Evolutionary conservation across 75 land plant species (phyloP).

Genomic region (Picea sitchensis): DNA sequence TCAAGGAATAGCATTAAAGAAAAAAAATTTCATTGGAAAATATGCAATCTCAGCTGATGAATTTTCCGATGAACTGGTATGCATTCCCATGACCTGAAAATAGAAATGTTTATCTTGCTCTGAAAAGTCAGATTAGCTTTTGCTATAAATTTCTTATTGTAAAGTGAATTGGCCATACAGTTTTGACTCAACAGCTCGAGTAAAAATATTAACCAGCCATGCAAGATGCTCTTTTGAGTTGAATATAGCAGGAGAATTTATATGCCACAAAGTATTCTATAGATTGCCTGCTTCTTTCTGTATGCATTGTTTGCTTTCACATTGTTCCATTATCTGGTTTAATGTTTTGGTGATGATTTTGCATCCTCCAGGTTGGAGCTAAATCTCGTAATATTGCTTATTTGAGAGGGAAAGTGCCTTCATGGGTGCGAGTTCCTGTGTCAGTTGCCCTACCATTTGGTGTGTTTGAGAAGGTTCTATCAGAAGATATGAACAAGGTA

Average conservation of each 20-base stretch:
- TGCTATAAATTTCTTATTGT: no score
- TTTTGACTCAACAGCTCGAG: no score
- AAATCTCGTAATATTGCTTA: constrained; percentile 91
- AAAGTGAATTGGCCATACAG: no score
- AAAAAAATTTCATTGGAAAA: constrained; percentile 79
- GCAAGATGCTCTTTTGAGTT: no score
- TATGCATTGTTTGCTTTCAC: background rate
- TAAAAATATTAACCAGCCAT: no score
- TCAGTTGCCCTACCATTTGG: constrained; percentile 98
- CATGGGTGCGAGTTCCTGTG: constrained; percentile 87
- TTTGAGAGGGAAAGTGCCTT: constrained; percentile 78
- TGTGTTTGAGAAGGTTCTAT: constrained; percentile 87
- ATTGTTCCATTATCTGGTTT: background rate
- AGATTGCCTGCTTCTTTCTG: background rate
- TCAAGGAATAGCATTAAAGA: constrained; percentile 56
- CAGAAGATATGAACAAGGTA: constrained; percentile 79
- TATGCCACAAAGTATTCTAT: background rate
- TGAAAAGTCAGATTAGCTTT: no score
- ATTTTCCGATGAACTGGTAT: constrained; percentile 81
- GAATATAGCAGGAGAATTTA: background rate
- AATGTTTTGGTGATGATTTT: background rate
- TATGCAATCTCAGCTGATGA: constrained; percentile 88
- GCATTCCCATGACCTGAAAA: constrained; percentile 17
- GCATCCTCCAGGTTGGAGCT: constrained; percentile 77
- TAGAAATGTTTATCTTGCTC: no score